Percentiles rank a stretch among this genome's conserved stretches.
Evolutionary conservation across 768 basidiomycete species (phyloP).

Genomic region (Lentinula boryana): DNA sequence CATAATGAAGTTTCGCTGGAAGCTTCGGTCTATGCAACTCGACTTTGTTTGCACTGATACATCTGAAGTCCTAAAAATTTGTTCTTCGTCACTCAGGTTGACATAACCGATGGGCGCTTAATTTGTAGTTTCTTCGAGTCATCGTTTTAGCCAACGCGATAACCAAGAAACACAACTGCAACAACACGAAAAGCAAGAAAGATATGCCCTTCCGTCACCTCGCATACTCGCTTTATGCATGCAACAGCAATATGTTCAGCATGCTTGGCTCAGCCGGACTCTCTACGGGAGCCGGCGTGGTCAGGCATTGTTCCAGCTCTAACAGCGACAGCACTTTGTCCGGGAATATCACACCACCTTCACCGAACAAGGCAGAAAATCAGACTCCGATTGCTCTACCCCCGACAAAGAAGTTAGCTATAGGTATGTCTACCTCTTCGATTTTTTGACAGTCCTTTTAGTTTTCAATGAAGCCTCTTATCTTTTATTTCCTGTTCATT

Average conservation of each 20-base stretch:
- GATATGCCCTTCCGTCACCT: background rate
- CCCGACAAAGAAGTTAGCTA: conserved; percentile 1
- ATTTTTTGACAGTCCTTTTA: background rate
- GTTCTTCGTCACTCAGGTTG: too few relatives aligned
- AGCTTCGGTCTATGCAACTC: too few relatives aligned
- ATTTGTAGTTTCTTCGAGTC: too few relatives aligned
- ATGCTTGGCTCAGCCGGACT: background rate
- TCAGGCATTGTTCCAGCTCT: background rate
- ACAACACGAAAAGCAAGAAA: background rate
- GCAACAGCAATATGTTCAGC: background rate
- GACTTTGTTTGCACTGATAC: too few relatives aligned
- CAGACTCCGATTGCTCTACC: background rate
- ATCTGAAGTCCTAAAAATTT: too few relatives aligned
- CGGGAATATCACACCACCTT: background rate
- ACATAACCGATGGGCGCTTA: too few relatives aligned
- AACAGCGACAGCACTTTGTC: background rate
- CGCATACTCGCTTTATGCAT: background rate
- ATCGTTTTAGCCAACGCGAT: too few relatives aligned
- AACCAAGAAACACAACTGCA: too few relatives aligned
- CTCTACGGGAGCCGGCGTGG: background rate
- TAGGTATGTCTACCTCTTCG: background rate
- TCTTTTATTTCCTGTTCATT: background rate
- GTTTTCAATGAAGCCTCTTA: background rate
- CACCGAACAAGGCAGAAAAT: background rate
- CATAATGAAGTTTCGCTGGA: too few relatives aligned